Conservation (phyloP, 768 basidiomycete genomes). For the Serendipita sp. region DNA sequence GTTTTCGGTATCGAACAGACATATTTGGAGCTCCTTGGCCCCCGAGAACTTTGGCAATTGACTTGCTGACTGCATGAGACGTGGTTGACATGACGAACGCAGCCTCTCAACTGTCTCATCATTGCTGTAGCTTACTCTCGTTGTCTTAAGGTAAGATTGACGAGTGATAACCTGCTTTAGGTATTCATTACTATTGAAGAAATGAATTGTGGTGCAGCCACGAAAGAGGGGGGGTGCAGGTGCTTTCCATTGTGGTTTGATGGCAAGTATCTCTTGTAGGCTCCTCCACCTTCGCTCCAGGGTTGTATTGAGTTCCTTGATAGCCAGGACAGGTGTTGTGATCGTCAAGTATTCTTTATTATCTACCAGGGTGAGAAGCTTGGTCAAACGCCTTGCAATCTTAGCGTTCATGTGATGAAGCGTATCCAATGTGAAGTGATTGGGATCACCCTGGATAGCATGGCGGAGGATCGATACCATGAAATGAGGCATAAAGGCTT, state of each 20-base stretch:
- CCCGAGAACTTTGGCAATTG: background rate
- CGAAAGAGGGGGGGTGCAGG: background rate
- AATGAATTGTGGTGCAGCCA: background rate
- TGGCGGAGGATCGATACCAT: conserved; percentile 18
- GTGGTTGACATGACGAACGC: background rate
- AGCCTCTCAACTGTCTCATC: background rate
- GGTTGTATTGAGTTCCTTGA: no score
- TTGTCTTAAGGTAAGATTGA: background rate
- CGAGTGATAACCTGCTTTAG: background rate
- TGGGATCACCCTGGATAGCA: conserved; percentile 9
- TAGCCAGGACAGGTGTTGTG: no score
- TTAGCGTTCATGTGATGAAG: conserved; percentile 20
- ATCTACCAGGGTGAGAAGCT: conserved; percentile 1
- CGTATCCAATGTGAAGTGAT: conserved; percentile 16
- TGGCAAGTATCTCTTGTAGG: no score
- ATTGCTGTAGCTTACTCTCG: background rate
- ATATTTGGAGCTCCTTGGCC: background rate
- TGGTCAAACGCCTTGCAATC: conserved; percentile 14
- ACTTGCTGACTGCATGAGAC: background rate
- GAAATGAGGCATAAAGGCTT: conserved; percentile 32
- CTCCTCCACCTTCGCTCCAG: no score
- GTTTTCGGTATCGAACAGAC: background rate
- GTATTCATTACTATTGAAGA: background rate
- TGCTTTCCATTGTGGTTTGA: conserved; percentile 11
- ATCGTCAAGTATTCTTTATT: conserved; percentile 8